phyloP scores from a whole-genome alignment of 2,329 filamentous ascomycete species.

The Rutstroemia sp. region DNA sequence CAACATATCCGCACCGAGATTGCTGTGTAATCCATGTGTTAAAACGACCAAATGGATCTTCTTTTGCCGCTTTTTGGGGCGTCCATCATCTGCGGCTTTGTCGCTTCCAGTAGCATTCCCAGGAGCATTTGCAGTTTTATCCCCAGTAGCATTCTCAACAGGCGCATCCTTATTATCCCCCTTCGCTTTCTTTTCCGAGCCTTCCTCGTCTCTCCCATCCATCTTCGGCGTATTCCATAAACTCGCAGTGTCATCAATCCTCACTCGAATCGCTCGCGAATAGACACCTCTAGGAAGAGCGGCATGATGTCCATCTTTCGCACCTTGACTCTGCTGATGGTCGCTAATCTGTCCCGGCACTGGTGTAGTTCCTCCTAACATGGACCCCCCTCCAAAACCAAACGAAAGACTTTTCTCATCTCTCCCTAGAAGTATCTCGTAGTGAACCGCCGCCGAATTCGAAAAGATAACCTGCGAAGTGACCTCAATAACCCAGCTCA shows the following conservation, averaged over 20 bases:
- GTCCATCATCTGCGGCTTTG: slow-evolving; percentile 13
- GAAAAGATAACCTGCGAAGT: slow-evolving; percentile 93
- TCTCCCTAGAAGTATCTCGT: slow-evolving; percentile 77
- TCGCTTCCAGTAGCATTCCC: slow-evolving; percentile 17
- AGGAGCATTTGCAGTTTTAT: too few relatives aligned
- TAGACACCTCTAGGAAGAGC: slow-evolving; percentile 70
- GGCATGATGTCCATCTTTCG: slow-evolving; percentile 51
- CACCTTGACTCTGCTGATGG: slow-evolving; percentile 56
- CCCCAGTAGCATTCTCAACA: slow-evolving; percentile 19
- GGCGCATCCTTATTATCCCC: slow-evolving; percentile 18
- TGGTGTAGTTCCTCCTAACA: slow-evolving; percentile 35
- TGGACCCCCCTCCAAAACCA: slow-evolving; percentile 33
- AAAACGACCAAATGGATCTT: slow-evolving; percentile 86
- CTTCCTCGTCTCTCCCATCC: slow-evolving; percentile 49
- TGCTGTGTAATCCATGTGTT: slow-evolving; percentile 93
- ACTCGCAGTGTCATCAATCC: slow-evolving; percentile 79
- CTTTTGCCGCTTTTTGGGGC: slow-evolving; percentile 51
- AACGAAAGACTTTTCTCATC: slow-evolving; percentile 77
- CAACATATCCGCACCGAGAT: slow-evolving; percentile 91
- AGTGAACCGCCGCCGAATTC: slow-evolving; percentile 76
- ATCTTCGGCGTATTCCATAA: slow-evolving; percentile 90
- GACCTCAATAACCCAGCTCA: slow-evolving; percentile 87
- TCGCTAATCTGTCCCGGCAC: slow-evolving; percentile 68
- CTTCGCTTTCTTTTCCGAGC: slow-evolving; percentile 20
- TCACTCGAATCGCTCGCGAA: slow-evolving; percentile 69